These are phyloP conservation scores for Phanerochaete sordida DNA, from an alignment of 768 basidiomycete genomes.

Conservation along the genomic window DNA sequence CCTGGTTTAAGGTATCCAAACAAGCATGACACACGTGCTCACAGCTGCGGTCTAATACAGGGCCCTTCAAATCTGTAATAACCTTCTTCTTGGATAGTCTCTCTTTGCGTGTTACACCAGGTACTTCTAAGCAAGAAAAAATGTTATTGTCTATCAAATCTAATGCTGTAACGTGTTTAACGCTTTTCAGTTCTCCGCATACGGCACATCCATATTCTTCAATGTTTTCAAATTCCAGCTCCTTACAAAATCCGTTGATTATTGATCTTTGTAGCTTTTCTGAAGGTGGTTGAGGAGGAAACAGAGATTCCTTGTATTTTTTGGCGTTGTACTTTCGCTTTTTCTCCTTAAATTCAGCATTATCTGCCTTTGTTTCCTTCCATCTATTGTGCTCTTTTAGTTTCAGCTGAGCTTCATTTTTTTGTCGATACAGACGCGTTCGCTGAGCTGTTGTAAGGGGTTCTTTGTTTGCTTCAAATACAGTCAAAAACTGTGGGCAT, in stretches of 20 bases:
- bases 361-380: no score
- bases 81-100: background rate
- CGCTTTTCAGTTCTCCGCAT: background rate
- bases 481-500: no score
- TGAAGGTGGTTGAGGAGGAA: background rate
- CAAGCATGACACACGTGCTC: background rate
- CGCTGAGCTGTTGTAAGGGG: no score
- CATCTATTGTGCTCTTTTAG: no score
- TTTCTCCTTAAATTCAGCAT: background rate
- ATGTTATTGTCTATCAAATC: background rate
- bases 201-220: constrained; percentile 2
- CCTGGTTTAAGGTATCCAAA: background rate
- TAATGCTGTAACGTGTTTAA: background rate
- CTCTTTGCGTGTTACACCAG: background rate
- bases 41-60: background rate
- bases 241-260: background rate
- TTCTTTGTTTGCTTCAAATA: no score
- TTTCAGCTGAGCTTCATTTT: background rate
- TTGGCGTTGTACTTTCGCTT: background rate
- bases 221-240: background rate
- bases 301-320: background rate
- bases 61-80: background rate
- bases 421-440: no score
- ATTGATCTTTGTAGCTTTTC: background rate
- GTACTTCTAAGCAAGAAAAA: background rate